A percentile compares a stretch with the other conserved stretches of the same genome.
These are phyloP conservation scores for Glycine tomentella DNA, from an alignment of 306 rosid species.

Conservation along the genomic window DNA sequence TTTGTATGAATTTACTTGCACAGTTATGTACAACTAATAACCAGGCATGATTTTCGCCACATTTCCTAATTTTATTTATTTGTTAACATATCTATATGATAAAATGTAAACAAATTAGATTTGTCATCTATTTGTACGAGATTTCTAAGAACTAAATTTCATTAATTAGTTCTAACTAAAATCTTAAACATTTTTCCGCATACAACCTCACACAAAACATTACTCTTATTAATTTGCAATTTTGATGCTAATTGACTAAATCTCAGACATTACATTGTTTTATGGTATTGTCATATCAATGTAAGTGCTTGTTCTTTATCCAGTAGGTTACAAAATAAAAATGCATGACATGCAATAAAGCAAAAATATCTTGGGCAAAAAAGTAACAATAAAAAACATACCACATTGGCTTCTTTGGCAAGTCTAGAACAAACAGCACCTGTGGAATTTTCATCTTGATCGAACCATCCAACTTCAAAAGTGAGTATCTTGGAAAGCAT, in stretches of 20 bases:
- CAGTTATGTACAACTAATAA: too few relatives aligned
- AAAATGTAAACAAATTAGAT: background rate
- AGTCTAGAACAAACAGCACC: slow-evolving; percentile 91
- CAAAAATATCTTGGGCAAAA: background rate
- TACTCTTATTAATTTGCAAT: background rate
- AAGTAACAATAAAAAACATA: slow-evolving; percentile 41
- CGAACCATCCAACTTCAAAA: slow-evolving; percentile 95
- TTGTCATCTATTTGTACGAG: background rate
- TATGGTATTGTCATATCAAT: background rate
- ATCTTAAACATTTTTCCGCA: background rate
- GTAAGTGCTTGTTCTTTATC: background rate
- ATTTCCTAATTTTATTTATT: too few relatives aligned
- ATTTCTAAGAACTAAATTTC: background rate
- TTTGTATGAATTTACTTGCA: background rate
- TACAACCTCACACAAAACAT: background rate
- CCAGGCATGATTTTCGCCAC: too few relatives aligned
- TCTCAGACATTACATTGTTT: background rate
- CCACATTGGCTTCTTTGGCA: slow-evolving; percentile 93
- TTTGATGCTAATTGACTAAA: background rate
- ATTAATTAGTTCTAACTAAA: background rate
- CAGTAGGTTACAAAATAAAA: background rate
- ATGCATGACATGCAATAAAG: background rate
- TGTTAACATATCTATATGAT: background rate
- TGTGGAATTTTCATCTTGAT: slow-evolving; percentile 79
- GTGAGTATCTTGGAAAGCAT: slow-evolving; percentile 87